Evolutionary conservation across 345 rosid species (phyloP), one percentile per base, ranked within the genome.

Genomic region (Acer campestre): DNA sequence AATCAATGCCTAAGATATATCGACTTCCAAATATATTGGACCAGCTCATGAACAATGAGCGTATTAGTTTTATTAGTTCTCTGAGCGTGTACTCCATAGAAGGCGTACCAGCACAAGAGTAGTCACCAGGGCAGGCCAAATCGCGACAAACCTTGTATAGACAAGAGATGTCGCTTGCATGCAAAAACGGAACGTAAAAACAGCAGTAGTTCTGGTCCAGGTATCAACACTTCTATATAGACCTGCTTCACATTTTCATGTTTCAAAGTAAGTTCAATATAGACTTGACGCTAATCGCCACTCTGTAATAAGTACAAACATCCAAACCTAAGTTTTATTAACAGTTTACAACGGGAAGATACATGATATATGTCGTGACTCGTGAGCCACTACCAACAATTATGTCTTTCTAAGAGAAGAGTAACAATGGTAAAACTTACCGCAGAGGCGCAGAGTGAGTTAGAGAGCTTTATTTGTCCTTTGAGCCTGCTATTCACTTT

Each of bases 121-220:
- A 35, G 38, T 22, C 42, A 70, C 35, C 75, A 25, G 42, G 73
- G 14, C 20, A 42, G 69, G 20, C 6, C 38, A 2, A 27, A 11
- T 56, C 46, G 44, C 22, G 61, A 59, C 18, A 44, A 6, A 44
- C 56, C 11, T 29, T 7, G 71, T 56, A 29, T 27, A 61, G 40
- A 68, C 25, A 48, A 44, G 22, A 59, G 27, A n/a, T 71, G 44
- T 6, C 20, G 53, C 79, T 79, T 80, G 86, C 79, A 83, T 46
- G 13, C 62, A 64, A 11, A 8, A 25, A 20, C 2, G 44, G 14
- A 5, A 71, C 1, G 11, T 49, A 70, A 70, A 29, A 70, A 29
- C 61, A 25, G n/a, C 73, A 69, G 38, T 12, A 51, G n/a, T 53
- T 16, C 7, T 5, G 18, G 58, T 53, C n/a, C n/a, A 6, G 58